Conservation (phyloP, 352 stramenopile species). For the Globisporangium cylindrosporum region DNA sequence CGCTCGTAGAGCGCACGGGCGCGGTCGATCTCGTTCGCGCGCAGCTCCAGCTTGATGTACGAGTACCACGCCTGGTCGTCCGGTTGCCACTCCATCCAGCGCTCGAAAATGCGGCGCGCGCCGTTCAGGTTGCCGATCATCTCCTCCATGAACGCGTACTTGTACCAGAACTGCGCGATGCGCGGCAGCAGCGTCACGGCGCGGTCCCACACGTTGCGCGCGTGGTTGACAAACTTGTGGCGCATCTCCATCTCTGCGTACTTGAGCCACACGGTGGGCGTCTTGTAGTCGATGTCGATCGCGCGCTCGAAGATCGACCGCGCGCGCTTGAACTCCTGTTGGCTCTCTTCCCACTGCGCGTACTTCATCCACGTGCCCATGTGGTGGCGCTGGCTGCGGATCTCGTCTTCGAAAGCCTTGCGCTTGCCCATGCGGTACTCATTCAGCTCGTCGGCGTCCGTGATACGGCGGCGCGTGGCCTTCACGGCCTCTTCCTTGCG, state of each 20-base stretch:
- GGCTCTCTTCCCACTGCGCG: conserved; percentile 97
- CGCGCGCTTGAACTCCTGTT: conserved; percentile 97
- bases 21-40: conserved; percentile 80
- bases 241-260: conserved; percentile 99
- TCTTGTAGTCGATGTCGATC: conserved; percentile 97
- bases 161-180: conserved; percentile 99
- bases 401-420: conserved; percentile 94
- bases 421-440: conserved; percentile 93
- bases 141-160: conserved; percentile 99
- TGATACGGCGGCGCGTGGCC: conserved; percentile 77
- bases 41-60: conserved; percentile 98
- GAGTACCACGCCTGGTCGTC: conserved; percentile 98
- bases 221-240: conserved; percentile 99
- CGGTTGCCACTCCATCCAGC: conserved; percentile 97
- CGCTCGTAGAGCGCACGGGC: conserved; percentile 93
- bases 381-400: conserved; percentile 94
- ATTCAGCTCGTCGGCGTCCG: conserved; percentile 89
- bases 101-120: conserved; percentile 95
- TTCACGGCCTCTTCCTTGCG: conserved; percentile 78
- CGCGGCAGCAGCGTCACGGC: conserved; percentile 94
- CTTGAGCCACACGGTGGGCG: conserved; percentile 94
- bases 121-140: conserved; percentile 95
- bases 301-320: conserved; percentile 97
- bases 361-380: conserved; percentile 99
- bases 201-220: conserved; percentile 95